These are phyloP conservation scores for Oryza meyeriana DNA, from an alignment of 176 grass and related monocot species.

Conservation along the genomic window DNA sequence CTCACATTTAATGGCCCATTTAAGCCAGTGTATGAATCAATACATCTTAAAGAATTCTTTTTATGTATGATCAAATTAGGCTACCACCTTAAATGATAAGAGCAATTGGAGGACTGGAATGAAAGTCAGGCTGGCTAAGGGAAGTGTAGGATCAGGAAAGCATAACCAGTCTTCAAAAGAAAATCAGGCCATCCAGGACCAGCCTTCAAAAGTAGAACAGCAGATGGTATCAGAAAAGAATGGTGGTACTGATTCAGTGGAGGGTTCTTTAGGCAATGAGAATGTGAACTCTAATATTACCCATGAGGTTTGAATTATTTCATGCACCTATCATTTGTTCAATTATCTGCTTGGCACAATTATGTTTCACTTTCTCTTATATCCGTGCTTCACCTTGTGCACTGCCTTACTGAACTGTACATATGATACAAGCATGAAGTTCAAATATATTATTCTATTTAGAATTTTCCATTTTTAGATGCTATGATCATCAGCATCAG, in stretches of 20 bases:
- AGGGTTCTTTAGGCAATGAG: constrained; percentile 27
- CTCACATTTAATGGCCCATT: constrained; percentile 19
- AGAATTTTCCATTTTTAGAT: neutral
- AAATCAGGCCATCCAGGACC: constrained; percentile 47
- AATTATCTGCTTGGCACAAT: neutral
- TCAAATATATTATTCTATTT: neutral
- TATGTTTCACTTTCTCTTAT: neutral
- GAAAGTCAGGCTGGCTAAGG: constrained; percentile 75
- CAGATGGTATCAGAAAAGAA: constrained; percentile 37
- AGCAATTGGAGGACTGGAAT: constrained; percentile 93
- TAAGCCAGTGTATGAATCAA: neutral
- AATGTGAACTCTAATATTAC: constrained; percentile 28
- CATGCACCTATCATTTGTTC: neutral
- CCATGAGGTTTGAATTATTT: constrained; percentile 30
- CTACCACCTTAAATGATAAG: constrained; percentile 61
- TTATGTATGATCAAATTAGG: constrained; percentile 45
- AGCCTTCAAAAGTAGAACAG: constrained; percentile 42
- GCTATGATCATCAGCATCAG: neutral
- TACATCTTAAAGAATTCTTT: constrained; percentile 16
- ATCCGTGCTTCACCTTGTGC: neutral
- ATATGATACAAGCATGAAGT: neutral
- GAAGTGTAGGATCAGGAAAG: constrained; percentile 38
- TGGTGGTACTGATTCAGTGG: constrained; percentile 3
- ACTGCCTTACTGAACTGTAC: constrained; percentile 1
- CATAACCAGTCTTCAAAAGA: constrained; percentile 43